These are phyloP conservation scores for Trichoderma sp. DNA, from an alignment of 2,329 filamentous ascomycete genomes.

Conservation along the genomic window DNA sequence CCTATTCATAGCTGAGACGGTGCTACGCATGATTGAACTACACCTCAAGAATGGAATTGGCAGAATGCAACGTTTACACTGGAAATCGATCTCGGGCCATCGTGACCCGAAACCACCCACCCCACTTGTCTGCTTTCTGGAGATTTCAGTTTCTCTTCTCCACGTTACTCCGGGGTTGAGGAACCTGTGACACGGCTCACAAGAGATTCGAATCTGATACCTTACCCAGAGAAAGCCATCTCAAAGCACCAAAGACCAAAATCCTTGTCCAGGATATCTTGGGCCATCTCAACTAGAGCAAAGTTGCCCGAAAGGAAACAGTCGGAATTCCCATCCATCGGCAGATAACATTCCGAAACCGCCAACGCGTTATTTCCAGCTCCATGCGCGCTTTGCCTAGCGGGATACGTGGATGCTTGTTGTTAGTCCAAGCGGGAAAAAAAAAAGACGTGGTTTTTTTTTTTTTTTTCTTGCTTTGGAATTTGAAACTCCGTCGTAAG, in stretches of 20 bases:
- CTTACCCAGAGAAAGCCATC: neutral
- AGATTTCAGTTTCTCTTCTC: neutral
- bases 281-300: neutral
- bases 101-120: neutral
- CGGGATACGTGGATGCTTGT: slow-evolving; percentile 8
- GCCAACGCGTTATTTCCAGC: neutral
- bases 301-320: neutral
- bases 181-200: neutral
- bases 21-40: neutral
- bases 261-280: neutral
- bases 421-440: neutral
- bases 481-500: neutral
- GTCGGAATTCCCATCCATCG: neutral
- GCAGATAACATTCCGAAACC: neutral
- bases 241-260: neutral
- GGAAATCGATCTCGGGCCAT: neutral
- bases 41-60: neutral
- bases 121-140: neutral
- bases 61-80: neutral
- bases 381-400: neutral
- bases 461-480: too few relatives aligned
- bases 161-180: neutral
- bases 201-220: neutral
- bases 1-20: neutral
- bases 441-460: neutral